Conservation (phyloP, 768 basidiomycete species). For the Dacryopinax primogenitus region DNA sequence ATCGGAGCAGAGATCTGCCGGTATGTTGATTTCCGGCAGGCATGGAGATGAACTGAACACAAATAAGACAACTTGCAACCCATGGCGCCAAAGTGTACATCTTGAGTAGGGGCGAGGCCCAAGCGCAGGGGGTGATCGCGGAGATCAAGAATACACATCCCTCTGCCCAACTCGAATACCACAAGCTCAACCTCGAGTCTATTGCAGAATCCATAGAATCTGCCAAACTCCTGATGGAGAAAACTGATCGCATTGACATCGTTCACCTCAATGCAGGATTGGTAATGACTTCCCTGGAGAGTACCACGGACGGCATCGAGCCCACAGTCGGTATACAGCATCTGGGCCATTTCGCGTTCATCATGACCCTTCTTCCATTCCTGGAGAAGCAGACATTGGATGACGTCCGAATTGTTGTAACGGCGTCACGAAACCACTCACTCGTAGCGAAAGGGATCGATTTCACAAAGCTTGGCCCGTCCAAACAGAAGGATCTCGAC, state of each 20-base stretch:
- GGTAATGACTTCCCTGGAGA: background rate
- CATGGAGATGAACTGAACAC: background rate
- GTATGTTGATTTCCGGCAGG: background rate
- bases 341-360: slow-evolving; percentile 4
- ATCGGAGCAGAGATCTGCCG: slow-evolving; percentile 15
- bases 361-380: background rate
- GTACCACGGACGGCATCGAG: background rate
- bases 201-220: background rate
- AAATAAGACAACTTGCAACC: background rate
- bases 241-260: background rate
- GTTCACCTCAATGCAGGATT: background rate
- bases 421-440: background rate
- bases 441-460: background rate
- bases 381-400: background rate
- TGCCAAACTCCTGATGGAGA: background rate
- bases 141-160: background rate
- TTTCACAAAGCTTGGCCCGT: background rate
- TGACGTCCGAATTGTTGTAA: background rate
- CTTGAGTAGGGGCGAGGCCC: background rate
- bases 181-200: background rate
- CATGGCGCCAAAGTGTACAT: slow-evolving; percentile 4
- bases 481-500: background rate
- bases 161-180: background rate
- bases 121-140: background rate
- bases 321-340: background rate